Percentiles rank a stretch among this genome's conserved stretches.
phyloP scores from a whole-genome alignment of 345 rosid genomes.

The Schrenkiella parvula region DNA sequence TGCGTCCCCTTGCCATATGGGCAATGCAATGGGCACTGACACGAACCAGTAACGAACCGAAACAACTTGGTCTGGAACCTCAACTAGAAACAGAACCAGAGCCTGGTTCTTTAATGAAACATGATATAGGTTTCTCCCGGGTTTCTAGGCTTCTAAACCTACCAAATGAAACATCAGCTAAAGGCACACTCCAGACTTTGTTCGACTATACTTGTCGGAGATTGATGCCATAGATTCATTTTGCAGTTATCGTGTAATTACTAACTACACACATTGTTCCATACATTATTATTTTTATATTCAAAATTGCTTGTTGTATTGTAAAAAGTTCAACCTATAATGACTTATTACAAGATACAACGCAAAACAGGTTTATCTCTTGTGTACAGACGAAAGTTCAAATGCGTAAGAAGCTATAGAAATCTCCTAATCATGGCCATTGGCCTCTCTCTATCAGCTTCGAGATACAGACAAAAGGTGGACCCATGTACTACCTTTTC shows the following conservation, averaged over 20 bases:
- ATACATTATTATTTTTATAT: neutral
- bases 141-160: conserved; percentile 69
- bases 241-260: neutral
- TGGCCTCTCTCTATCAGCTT: too few species aligned
- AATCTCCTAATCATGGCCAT: too few species aligned
- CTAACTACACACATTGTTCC: neutral
- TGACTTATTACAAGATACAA: too few species aligned
- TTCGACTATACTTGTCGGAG: conserved; percentile 67
- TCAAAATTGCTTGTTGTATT: neutral
- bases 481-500: too few species aligned
- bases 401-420: too few species aligned
- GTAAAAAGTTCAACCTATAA: neutral
- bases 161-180: conserved; percentile 40
- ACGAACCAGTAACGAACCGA: conserved; percentile 30
- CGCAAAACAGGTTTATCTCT: too few species aligned
- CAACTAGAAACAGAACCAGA: conserved; percentile 30
- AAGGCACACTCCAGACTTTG: conserved; percentile 49
- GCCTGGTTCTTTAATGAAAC: conserved; percentile 33
- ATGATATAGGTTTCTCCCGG: conserved; percentile 53
- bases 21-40: conserved; percentile 92
- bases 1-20: conserved; percentile 96
- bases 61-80: conserved; percentile 30
- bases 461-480: too few species aligned
- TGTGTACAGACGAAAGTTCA: too few species aligned
- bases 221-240: conserved; percentile 33